Evolutionary conservation across 2,329 filamentous ascomycete species (phyloP), one percentile per base, ranked within the genome.

Genomic region (Bipolaris gigantea): DNA sequence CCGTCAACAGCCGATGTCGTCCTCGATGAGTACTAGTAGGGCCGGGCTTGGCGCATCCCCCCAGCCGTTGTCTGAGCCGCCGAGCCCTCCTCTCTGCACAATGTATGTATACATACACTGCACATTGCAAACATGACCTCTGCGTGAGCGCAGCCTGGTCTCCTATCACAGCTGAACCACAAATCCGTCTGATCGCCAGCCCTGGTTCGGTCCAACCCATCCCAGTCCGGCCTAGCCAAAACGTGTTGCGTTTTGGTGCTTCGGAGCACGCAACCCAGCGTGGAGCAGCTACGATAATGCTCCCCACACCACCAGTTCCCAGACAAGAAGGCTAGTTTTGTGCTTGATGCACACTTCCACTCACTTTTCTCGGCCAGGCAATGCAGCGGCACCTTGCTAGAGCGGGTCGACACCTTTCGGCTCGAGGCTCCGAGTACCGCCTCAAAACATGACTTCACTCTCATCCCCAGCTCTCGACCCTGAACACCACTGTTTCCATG

Each of bases 1-100:
- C 35, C 64, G 62, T 48, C 48, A 48, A 50, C 65, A 63, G 64
- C 66, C 63, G 66, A 66, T 66, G 60, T 63, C 57, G 62, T 63
- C 27, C 27, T 30, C 58, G 48, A 19, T 10, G n/a, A n/a, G n/a
- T n/a, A n/a, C n/a, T n/a, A n/a, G n/a, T n/a, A 41, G 15, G 15
- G 38, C 38, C 19, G 27, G 27, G 27, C 27, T 30, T 30, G 27
- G 23, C 44, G 34, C n/a, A 18, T 18, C 39, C 16, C 34, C 35
- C 11, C 16, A 5, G n/a, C 11, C 23, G 45, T 30, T 25, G n/a
- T 38, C 11, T 21, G 21, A 23, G 18, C 13, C 32, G 16, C 9
- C 43, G 13, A n/a, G 15, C 21, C 41, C 41, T 33, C 16, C 27
- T 3, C 9, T 38, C 10, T n/a, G 5, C 30, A 18, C 46, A 25